phyloP scores from a whole-genome alignment of 345 rosid species.

The Moricandia arvensis region DNA sequence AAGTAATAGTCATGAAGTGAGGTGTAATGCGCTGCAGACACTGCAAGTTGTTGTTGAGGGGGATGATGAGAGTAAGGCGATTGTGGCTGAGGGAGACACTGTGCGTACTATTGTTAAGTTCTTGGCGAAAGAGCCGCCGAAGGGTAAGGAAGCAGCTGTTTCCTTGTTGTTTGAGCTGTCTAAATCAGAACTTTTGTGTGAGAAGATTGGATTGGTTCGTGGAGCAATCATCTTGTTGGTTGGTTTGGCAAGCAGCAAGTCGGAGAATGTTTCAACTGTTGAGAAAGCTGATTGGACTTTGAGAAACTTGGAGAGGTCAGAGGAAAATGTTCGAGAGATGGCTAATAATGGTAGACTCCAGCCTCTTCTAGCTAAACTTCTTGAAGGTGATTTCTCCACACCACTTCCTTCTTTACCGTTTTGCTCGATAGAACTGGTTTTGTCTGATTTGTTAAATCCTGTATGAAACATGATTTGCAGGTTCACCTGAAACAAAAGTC shows the following conservation, averaged over 20 bases:
- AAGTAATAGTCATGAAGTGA: conserved; percentile 70
- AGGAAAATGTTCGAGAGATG: conserved; percentile 89
- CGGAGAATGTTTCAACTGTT: conserved; percentile 75
- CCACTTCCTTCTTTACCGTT: not conserved
- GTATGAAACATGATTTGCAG: conserved; percentile 51
- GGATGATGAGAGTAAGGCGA: conserved; percentile 81
- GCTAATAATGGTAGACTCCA: conserved; percentile 78
- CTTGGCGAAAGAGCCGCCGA: conserved; percentile 66
- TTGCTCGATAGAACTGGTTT: too few relatives aligned
- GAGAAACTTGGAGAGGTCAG: conserved; percentile 70
- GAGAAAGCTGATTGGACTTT: conserved; percentile 82
- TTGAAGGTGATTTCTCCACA: conserved; percentile 58
- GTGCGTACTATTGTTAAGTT: conserved; percentile 91
- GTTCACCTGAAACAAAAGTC: conserved; percentile 72
- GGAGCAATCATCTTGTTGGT: conserved; percentile 91
- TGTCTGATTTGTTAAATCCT: too few relatives aligned
- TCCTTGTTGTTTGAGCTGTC: conserved; percentile 83
- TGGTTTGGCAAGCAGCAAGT: conserved; percentile 89
- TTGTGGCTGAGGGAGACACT: conserved; percentile 83
- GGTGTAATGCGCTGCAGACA: conserved; percentile 72
- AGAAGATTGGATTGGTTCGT: conserved; percentile 84
- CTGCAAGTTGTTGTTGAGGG: conserved; percentile 74
- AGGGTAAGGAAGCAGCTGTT: conserved; percentile 88
- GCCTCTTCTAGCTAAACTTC: conserved; percentile 80
- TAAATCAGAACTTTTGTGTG: conserved; percentile 73